Percentiles rank a stretch among this genome's conserved stretches.
phyloP scores from a whole-genome alignment of 2,329 filamentous ascomycete genomes.

The Fusarium sp. region DNA sequence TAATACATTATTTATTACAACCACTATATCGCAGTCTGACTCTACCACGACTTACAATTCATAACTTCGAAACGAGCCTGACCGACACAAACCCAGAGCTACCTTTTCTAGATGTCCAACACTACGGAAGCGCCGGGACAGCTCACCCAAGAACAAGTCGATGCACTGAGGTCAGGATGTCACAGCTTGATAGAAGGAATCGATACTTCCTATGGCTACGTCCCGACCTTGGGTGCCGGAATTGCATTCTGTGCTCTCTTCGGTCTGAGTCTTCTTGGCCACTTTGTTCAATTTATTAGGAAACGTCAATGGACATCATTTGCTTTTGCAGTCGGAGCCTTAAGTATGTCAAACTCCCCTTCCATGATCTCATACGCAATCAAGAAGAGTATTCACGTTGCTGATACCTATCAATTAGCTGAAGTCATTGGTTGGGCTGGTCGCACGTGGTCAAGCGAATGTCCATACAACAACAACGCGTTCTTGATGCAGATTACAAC shows the following conservation, averaged over 20 bases:
- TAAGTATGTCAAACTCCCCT: not conserved
- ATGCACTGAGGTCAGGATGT: not conserved
- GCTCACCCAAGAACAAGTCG: not conserved
- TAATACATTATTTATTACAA: not conserved
- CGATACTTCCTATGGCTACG: not conserved
- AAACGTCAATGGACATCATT: not conserved
- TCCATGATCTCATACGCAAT: not conserved
- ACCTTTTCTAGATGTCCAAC: not conserved
- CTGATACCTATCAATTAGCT: not conserved
- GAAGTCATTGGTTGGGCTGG: not conserved
- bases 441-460: not conserved
- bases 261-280: not conserved
- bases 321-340: not conserved
- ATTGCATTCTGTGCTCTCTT: not conserved
- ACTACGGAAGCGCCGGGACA: not conserved
- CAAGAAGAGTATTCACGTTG: fast-evolving
- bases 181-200: not conserved
- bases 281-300: not conserved
- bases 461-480: not conserved
- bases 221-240: not conserved
- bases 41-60: fast-evolving
- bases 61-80: fast-evolving
- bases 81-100: fast-evolving
- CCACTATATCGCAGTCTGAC: fast-evolving
- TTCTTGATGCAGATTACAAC: not conserved